Evolutionary conservation across 2,329 filamentous ascomycete species (phyloP).

Genomic region (Cladophialophora immunda): DNA sequence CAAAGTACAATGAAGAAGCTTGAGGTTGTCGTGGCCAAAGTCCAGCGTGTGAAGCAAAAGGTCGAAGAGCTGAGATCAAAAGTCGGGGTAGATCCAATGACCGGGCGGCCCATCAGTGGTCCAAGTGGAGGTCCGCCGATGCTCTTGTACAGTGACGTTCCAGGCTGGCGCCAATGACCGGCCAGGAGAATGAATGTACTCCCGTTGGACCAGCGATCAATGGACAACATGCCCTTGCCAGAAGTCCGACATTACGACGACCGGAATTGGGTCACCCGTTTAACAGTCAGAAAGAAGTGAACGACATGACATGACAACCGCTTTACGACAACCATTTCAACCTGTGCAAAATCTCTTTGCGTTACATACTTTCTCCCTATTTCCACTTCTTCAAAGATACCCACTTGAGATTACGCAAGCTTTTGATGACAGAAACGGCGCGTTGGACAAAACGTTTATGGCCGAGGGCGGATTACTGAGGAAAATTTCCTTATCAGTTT

Average conservation of each 20-base stretch:
- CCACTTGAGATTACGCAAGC: constrained; percentile 13
- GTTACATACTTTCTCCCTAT: not conserved
- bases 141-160: constrained; percentile 23
- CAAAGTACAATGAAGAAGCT: constrained; percentile 43
- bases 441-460: not conserved
- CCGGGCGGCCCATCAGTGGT: constrained; percentile 25
- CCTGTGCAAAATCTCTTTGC: not conserved
- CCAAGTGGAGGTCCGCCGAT: constrained; percentile 3
- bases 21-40: constrained; percentile 39
- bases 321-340: constrained; percentile 5
- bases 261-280: not conserved
- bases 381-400: constrained; percentile 25
- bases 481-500: not conserved
- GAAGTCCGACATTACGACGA: not conserved
- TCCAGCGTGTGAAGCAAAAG: constrained; percentile 31
- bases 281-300: not conserved
- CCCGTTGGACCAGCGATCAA: not conserved
- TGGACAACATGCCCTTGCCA: constrained; percentile 12
- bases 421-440: constrained; percentile 4
- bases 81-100: constrained; percentile 30
- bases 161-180: constrained; percentile 25
- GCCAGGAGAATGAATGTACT: not conserved
- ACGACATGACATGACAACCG: constrained; percentile 5
- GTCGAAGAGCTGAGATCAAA: constrained; percentile 34
- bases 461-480: not conserved